Evolutionary conservation across 2,329 filamentous ascomycete species (phyloP).

Genomic region (Hypoxylon sp.): DNA sequence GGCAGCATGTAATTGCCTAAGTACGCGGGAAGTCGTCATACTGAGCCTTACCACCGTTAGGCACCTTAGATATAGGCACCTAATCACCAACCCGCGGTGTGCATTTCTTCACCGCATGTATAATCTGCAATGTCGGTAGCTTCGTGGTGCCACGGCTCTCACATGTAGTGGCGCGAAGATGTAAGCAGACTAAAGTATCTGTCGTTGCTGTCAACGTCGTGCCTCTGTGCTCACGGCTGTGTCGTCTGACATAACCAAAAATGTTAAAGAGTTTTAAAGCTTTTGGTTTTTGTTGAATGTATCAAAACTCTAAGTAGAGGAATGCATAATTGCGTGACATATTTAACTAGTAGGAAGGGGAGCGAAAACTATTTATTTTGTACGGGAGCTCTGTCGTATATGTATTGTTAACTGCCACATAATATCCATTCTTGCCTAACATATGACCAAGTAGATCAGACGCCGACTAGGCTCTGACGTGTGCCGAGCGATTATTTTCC

Average conservation of each 20-base stretch:
- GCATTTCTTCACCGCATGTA: constrained; percentile 30
- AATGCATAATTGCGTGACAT: background rate
- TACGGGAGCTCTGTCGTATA: background rate
- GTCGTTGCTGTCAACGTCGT: background rate
- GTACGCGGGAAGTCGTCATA: background rate
- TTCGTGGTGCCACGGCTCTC: background rate
- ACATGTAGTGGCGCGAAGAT: constrained; percentile 5
- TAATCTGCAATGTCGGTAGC: constrained; percentile 16
- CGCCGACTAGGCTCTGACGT: constrained; percentile 26
- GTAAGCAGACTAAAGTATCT: background rate
- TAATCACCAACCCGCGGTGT: constrained; percentile 9
- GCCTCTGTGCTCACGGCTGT: background rate
- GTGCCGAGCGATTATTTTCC: constrained; percentile 19
- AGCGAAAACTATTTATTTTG: background rate
- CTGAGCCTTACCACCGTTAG: constrained; percentile 27
- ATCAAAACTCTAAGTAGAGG: background rate
- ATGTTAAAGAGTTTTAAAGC: background rate
- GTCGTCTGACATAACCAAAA: background rate
- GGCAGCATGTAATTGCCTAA: background rate
- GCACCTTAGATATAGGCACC: constrained; percentile 13
- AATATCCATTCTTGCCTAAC: background rate
- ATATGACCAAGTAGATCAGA: constrained; percentile 13
- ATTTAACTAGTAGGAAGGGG: background rate
- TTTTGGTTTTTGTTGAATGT: background rate
- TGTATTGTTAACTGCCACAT: background rate